phyloP scores from a whole-genome alignment of 306 rosid species.

The Prunus padus region DNA sequence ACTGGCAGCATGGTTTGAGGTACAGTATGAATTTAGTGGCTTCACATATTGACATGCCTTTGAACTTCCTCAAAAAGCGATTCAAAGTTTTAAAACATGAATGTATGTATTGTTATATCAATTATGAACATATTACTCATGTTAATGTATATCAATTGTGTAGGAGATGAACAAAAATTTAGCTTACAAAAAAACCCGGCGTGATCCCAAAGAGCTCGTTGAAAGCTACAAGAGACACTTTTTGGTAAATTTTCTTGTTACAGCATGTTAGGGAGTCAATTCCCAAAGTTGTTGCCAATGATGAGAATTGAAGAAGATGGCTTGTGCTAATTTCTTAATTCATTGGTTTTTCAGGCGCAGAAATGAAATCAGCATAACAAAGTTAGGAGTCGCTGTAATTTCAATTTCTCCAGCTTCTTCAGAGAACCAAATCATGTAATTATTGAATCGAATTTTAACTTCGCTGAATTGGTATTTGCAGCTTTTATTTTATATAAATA shows the following conservation, averaged over 20 bases:
- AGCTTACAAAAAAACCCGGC: conserved; percentile 55
- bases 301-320: neutral
- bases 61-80: neutral
- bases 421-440: neutral
- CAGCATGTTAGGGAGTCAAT: neutral
- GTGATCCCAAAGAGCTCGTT: conserved; percentile 55
- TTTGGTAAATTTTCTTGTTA: conserved; percentile 28
- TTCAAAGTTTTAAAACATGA: neutral
- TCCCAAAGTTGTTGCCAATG: neutral
- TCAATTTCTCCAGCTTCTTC: neutral
- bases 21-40: conserved; percentile 3
- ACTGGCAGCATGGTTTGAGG: conserved; percentile 70
- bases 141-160: neutral
- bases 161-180: conserved; percentile 25
- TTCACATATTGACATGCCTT: neutral
- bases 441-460: neutral
- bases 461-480: neutral
- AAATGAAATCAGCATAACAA: neutral
- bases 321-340: neutral
- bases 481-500: neutral
- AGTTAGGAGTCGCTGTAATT: neutral
- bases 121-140: neutral
- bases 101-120: neutral
- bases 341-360: neutral
- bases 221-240: conserved; percentile 63